A percentile compares a stretch with the other conserved stretches of the same genome.
Conservation (phyloP, 352 stramenopile species). For the Phytophthora aleatoria region DNA sequence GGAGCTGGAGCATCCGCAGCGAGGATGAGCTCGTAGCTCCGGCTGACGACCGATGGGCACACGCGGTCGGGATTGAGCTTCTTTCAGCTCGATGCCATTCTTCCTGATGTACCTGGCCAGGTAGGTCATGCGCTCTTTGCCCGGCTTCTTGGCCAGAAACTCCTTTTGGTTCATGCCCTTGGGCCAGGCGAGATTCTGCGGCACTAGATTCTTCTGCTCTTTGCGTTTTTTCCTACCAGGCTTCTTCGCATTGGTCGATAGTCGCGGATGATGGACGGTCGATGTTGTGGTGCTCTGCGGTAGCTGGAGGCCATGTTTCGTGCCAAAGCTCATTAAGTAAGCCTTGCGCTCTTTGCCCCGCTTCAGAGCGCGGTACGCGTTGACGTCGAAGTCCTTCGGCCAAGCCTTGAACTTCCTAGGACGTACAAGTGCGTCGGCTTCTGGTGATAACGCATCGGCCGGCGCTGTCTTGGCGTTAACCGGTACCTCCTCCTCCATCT, state of each 20-base stretch:
- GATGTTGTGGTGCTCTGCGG: neutral
- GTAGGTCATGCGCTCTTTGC: slow-evolving; percentile 33
- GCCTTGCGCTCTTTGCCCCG: slow-evolving; percentile 21
- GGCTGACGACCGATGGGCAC: slow-evolving; percentile 27
- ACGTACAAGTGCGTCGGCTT: neutral
- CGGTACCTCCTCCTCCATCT: neutral
- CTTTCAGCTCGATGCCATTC: slow-evolving; percentile 30
- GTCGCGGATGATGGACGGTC: neutral
- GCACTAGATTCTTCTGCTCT: neutral
- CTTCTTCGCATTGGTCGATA: slow-evolving; percentile 4
- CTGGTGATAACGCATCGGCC: neutral
- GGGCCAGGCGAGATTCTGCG: slow-evolving; percentile 23
- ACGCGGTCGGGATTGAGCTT: slow-evolving; percentile 1
- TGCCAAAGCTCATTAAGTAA: slow-evolving; percentile 18
- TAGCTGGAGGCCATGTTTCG: slow-evolving; percentile 2
- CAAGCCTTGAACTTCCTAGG: neutral
- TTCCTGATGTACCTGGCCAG: slow-evolving; percentile 34
- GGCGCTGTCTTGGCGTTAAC: neutral
- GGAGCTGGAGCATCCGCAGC: slow-evolving; percentile 51
- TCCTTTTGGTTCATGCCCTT: slow-evolving; percentile 26
- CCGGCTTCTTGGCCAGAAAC: slow-evolving; percentile 28
- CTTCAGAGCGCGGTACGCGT: slow-evolving; percentile 13
- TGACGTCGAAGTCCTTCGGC: slow-evolving; percentile 19
- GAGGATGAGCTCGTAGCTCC: slow-evolving; percentile 24
- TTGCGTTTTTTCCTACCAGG: neutral